Percentiles rank a stretch among this genome's conserved stretches.
Conservation (phyloP, 202 grass and related monocot species). For the Digitaria exilis region DNA sequence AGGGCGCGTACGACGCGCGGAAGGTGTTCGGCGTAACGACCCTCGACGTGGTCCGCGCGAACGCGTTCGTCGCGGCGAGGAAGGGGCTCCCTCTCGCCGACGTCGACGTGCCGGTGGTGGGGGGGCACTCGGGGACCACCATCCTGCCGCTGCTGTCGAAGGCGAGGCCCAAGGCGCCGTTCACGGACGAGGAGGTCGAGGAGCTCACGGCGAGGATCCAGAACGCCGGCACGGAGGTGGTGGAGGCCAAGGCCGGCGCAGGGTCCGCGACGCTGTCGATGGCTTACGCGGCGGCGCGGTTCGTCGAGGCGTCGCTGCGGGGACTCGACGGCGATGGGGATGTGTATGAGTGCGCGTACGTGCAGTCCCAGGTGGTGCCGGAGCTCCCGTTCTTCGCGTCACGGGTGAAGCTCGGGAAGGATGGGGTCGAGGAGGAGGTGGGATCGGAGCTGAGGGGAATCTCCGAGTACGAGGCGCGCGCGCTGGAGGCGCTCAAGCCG, state of each 20-base stretch:
- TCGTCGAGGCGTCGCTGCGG: conserved; percentile 49
- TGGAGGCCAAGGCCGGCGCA: conserved; percentile 49
- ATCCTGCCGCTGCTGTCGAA: conserved; percentile 60
- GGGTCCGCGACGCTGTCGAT: conserved; percentile 47
- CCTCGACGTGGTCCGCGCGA: conserved; percentile 56
- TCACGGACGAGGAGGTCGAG: conserved; percentile 50
- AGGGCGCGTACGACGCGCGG: conserved; percentile 47
- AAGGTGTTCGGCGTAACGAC: conserved; percentile 64
- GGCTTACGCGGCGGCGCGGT: conserved; percentile 58
- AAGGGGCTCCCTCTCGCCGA: conserved; percentile 51
- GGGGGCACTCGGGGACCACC: conserved; percentile 33
- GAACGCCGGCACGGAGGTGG: conserved; percentile 43
- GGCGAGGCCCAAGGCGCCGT: conserved; percentile 38
- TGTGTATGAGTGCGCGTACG: conserved; percentile 58
- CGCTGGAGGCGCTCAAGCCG: conserved; percentile 51
- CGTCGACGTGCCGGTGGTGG: conserved; percentile 62
- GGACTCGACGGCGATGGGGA: conserved; percentile 42
- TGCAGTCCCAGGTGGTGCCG: conserved; percentile 42
- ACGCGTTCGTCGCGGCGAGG: conserved; percentile 43
- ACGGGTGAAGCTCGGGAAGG: conserved; percentile 45
- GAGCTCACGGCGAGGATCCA: conserved; percentile 45
- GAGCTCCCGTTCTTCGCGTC: conserved; percentile 66
- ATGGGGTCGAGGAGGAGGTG: conserved; percentile 48
- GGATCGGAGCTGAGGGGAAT: conserved; percentile 40
- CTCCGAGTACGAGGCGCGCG: conserved; percentile 42